These are phyloP conservation scores for Solioccasus polychromus DNA, from an alignment of 768 basidiomycete species.

Conservation along the genomic window DNA sequence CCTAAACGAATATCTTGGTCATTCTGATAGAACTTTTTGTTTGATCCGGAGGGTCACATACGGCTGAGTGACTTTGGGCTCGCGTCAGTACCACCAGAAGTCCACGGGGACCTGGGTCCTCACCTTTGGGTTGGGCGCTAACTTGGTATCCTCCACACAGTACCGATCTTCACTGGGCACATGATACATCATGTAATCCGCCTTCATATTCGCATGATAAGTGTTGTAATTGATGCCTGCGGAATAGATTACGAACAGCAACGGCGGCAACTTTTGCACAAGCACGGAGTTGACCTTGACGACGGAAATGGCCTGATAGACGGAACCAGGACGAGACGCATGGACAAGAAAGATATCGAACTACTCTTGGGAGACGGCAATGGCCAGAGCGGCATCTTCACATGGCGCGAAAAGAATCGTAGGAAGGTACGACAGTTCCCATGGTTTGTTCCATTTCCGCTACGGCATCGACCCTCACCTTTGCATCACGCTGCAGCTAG, in stretches of 20 bases:
- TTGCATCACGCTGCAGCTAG: constrained; percentile 50
- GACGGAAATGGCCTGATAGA: constrained; percentile 65
- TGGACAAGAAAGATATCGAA: constrained; percentile 83
- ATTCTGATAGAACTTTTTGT: constrained; percentile 81
- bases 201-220: constrained; percentile 4
- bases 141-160: constrained; percentile 39
- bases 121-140: constrained; percentile 12
- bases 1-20: constrained; percentile 24
- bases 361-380: constrained; percentile 79
- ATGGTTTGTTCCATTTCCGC: constrained; percentile 31
- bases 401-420: constrained; percentile 93
- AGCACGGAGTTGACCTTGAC: constrained; percentile 94
- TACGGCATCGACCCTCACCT: constrained; percentile 21
- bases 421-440: constrained; percentile 61
- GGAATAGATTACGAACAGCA: constrained; percentile 89
- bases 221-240: constrained; percentile 14
- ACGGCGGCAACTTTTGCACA: constrained; percentile 79
- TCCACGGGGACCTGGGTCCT: constrained; percentile 21
- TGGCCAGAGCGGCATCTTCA: constrained; percentile 82
- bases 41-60: constrained; percentile 91
- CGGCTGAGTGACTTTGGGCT: constrained; percentile 94
- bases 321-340: constrained; percentile 69
- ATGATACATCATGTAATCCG: constrained; percentile 81
- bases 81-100: constrained; percentile 60
- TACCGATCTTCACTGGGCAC: constrained; percentile 94